Evolutionary conservation across 805 yeast genomes (phyloP), one percentile per base, ranked within the genome.

Genomic region (Hemisphaericaspora nanyangensis): DNA sequence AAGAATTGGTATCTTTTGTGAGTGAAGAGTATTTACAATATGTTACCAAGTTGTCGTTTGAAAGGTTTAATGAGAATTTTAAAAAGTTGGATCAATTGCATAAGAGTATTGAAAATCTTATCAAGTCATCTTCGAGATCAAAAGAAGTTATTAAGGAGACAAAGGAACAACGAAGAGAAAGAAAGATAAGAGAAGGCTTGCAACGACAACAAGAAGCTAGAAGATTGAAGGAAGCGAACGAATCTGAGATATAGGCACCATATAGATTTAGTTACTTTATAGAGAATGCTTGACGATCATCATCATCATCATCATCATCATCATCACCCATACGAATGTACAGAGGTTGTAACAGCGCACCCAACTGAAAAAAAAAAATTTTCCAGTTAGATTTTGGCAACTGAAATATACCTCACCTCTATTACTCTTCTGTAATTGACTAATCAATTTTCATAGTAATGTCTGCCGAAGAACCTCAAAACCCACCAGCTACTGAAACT

Each of bases 1-100:
- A 60, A 1, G 40, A 51, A 11, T 47, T 72, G 16, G 51, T 58
- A 1, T 49, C 72, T 11, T 57, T 81, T 34, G 93, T 85, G 0
- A 51, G 64, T 17, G 63, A 65, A 17, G 60, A 67, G 5, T 84
- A 85, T 49, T 55, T 86, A 18, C 42, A 63, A 8, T 51, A 77
- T 29, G 55, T 82, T 6, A 78, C 83, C 17, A 60, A 61, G 25
- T 56, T 85, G 35, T 76, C 90, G 0, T 50, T 64, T 7, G 84
- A 77, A 36, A 68, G 90, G 47, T 88, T 85, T 51, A 58, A 54
- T 7, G 93, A 86, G 52, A 87, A 87, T 58, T 64, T 62, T 34
- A 65, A 61, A 39, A 81, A 84, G 44, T 65, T 84, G 51, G 62
- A 69, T 5, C 72, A 66, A 37, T 54, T 85, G 16, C 63, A 68